Evolutionary conservation across 2,329 filamentous ascomycete species (phyloP), one percentile per base, ranked within the genome.

Genomic region (Clarireedia homoeocarpa): DNA sequence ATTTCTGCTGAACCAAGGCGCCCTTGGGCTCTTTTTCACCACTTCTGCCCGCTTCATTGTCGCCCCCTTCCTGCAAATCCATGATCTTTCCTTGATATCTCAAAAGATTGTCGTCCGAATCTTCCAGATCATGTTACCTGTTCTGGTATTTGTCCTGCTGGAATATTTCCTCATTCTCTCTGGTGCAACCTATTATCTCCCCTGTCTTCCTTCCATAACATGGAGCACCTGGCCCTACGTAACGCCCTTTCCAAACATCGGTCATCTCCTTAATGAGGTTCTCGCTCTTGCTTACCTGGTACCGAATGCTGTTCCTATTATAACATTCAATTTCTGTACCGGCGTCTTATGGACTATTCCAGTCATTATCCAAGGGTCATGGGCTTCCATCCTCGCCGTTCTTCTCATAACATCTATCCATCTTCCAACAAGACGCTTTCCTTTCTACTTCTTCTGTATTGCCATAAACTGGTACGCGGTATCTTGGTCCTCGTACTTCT

Each of bases 331-430:
- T 60, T 77, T 75, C 65, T 77, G 75, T 57, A 75, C 75, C 0
- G 74, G 75, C 63, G 74, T 77, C 5, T 67, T 77, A 1, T 77
- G 75, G 75, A 77, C 74, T 3, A 75, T 77, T 34, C 74, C 75
- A 0, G 74, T 77, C 0, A 74, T 76, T 59, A 67, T 77, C 1
- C 75, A 77, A 61, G 74, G 72, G 39, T 70, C 74, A 2, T 77
- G 75, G 71, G 65, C 72, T n/a, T 70, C 73, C 2, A 63, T 77
- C 2, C 63, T 74, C 9, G 74, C 69, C 23, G 68, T 70, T 5
- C 69, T 77, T 27, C 65, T 77, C 23, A 68, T 77, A 34, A 70
- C 69, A 39, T 73, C 77, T 52, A 71, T 75, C 64, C 74, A 73
- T 59, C 73, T 65, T 0, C 70, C 72, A 0, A 75, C 71, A 71